Percentiles rank a stretch among this genome's conserved stretches.
phyloP scores from a whole-genome alignment of 1,139 yeast genomes.

The Pneumocystis oryctolagi region DNA sequence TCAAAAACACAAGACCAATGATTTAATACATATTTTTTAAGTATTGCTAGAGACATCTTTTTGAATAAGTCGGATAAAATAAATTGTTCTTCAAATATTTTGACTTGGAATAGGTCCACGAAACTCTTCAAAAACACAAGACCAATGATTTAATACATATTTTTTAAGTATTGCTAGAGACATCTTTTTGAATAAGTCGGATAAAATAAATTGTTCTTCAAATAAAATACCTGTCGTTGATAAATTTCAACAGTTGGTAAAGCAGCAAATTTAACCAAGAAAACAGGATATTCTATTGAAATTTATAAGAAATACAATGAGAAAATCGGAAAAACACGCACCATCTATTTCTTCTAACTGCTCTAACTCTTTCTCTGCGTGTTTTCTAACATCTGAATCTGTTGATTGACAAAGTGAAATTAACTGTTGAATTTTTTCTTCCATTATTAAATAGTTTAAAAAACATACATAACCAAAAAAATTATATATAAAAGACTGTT shows the following conservation, averaged over 20 bases:
- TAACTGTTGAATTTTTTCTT: neutral
- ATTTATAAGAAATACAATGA: neutral
- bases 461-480: too few relatives aligned
- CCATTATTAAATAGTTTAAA: neutral
- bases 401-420: neutral
- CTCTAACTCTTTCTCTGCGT: neutral
- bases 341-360: neutral
- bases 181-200: too few relatives aligned
- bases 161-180: conserved; percentile 9
- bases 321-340: neutral
- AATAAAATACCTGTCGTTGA: conserved; percentile 8
- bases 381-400: neutral
- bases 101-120: conserved; percentile 8
- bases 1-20: conserved; percentile 12
- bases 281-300: conserved; percentile 5
- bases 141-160: conserved; percentile 11
- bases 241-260: neutral
- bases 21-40: conserved; percentile 9
- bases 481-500: too few relatives aligned
- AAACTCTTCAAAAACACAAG: conserved; percentile 10
- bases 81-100: neutral
- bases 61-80: neutral
- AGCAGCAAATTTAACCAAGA: conserved; percentile 2
- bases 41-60: conserved; percentile 8
- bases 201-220: too few relatives aligned